phyloP scores from a whole-genome alignment of 345 rosid genomes.

The Mallotus nudiflorus region DNA sequence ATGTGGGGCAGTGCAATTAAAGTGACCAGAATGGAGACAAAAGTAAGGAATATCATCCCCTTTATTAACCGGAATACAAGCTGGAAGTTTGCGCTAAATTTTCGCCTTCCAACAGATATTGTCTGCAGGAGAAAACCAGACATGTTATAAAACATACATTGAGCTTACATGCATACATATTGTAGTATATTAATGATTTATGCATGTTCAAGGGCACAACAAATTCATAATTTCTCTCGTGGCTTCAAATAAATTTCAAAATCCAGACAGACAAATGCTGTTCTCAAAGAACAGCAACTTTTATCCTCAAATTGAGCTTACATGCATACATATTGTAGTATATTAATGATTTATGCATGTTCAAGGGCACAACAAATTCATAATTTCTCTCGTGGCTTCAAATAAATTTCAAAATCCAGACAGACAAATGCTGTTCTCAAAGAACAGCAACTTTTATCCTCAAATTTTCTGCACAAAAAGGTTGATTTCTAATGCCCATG shows the following conservation, averaged over 20 bases:
- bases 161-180: too few relatives aligned
- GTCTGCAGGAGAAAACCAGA: conserved; percentile 48
- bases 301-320: too few relatives aligned
- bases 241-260: background rate
- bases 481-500: background rate
- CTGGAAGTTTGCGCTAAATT: conserved; percentile 91
- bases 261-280: background rate
- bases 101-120: conserved; percentile 92
- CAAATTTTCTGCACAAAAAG: background rate
- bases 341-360: too few relatives aligned
- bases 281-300: background rate
- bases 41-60: conserved; percentile 91
- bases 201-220: too few relatives aligned
- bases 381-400: too few relatives aligned
- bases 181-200: too few relatives aligned
- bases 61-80: conserved; percentile 90
- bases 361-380: too few relatives aligned
- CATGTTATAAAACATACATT: too few relatives aligned
- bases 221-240: background rate
- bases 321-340: too few relatives aligned
- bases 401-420: too few relatives aligned
- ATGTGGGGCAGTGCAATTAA: conserved; percentile 82
- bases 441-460: too few relatives aligned
- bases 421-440: too few relatives aligned
- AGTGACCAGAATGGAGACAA: conserved; percentile 69